Evolutionary conservation across 2,329 filamentous ascomycete species (phyloP).

Genomic region (Lasiodiplodia gonubiensis): DNA sequence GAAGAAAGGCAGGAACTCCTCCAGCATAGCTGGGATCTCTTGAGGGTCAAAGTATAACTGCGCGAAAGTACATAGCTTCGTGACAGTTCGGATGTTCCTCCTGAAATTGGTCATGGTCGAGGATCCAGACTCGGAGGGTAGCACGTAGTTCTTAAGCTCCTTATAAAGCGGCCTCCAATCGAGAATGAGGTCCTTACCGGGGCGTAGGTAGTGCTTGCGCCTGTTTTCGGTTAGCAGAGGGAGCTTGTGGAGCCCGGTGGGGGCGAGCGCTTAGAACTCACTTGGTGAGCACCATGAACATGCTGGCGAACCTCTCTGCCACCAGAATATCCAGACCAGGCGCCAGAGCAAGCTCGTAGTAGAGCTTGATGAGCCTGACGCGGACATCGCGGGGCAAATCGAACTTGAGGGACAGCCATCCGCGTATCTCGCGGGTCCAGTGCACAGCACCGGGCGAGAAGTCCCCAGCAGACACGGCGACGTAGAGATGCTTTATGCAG

Average conservation of each 20-base stretch:
- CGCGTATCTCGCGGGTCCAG: slow-evolving; percentile 95
- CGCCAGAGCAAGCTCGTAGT: slow-evolving; percentile 90
- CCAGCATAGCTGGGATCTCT: slow-evolving; percentile 75
- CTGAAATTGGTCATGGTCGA: slow-evolving; percentile 67
- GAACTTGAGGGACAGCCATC: slow-evolving; percentile 96
- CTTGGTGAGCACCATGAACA: slow-evolving; percentile 97
- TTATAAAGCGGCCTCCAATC: slow-evolving; percentile 95
- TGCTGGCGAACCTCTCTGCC: slow-evolving; percentile 90
- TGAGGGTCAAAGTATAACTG: slow-evolving; percentile 91
- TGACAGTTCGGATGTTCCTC: slow-evolving; percentile 73
- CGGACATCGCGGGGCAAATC: slow-evolving; percentile 87
- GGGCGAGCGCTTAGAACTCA: slow-evolving; percentile 54
- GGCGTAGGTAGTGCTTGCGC: slow-evolving; percentile 93
- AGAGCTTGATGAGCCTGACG: slow-evolving; percentile 83
- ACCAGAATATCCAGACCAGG: slow-evolving; percentile 83
- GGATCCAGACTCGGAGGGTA: slow-evolving; percentile 78
- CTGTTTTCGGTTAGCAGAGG: slow-evolving; percentile 51
- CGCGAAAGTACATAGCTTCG: slow-evolving; percentile 87
- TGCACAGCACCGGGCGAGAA: slow-evolving; percentile 92
- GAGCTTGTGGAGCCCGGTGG: neutral
- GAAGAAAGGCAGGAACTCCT: slow-evolving; percentile 67
- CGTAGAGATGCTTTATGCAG: slow-evolving; percentile 92
- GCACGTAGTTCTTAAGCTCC: slow-evolving; percentile 86
- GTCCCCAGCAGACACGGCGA: slow-evolving; percentile 88
- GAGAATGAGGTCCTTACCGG: slow-evolving; percentile 84